Conservation (phyloP, 768 basidiomycete species). For the Suillus americanus region DNA sequence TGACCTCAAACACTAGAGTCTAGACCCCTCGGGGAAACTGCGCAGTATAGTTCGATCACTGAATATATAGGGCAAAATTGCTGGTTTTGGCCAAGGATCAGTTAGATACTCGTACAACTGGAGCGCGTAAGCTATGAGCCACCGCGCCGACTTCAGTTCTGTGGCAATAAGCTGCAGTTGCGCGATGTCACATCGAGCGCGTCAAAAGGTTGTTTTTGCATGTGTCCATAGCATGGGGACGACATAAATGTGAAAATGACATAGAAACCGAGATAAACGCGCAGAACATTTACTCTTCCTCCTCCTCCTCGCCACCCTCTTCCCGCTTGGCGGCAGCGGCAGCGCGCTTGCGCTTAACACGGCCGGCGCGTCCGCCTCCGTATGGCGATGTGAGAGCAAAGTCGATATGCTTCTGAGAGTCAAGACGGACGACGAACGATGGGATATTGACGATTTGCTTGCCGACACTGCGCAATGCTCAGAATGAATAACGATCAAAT, state of each 20-base stretch:
- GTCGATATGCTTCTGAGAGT: slow-evolving; percentile 99
- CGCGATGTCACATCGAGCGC: slow-evolving; percentile 11
- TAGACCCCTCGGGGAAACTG: not conserved
- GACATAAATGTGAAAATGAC: slow-evolving; percentile 24
- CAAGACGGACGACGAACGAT: slow-evolving; percentile 97
- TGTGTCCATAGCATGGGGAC: slow-evolving; percentile 33
- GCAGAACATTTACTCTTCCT: slow-evolving; percentile 66
- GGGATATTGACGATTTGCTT: slow-evolving; percentile 99
- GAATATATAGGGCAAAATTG: not conserved
- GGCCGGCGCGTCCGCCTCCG: slow-evolving; percentile 91
- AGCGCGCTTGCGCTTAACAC: slow-evolving; percentile 98
- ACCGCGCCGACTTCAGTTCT: not conserved
- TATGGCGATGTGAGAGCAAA: slow-evolving; percentile 96
- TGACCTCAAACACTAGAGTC: slow-evolving; percentile 5
- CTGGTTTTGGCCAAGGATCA: not conserved
- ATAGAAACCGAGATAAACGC: slow-evolving; percentile 27
- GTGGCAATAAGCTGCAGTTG: not conserved
- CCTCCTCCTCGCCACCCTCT: slow-evolving; percentile 87
- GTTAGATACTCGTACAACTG: not conserved
- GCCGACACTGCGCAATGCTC: slow-evolving; percentile 69
- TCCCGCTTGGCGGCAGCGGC: slow-evolving; percentile 90
- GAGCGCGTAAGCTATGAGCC: not conserved
- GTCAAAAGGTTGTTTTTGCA: slow-evolving; percentile 27
- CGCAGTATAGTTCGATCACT: not conserved
- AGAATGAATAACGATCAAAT: slow-evolving; percentile 1